Conservation (phyloP, 805 yeast species). For the Danielozyma ontarioensis region DNA sequence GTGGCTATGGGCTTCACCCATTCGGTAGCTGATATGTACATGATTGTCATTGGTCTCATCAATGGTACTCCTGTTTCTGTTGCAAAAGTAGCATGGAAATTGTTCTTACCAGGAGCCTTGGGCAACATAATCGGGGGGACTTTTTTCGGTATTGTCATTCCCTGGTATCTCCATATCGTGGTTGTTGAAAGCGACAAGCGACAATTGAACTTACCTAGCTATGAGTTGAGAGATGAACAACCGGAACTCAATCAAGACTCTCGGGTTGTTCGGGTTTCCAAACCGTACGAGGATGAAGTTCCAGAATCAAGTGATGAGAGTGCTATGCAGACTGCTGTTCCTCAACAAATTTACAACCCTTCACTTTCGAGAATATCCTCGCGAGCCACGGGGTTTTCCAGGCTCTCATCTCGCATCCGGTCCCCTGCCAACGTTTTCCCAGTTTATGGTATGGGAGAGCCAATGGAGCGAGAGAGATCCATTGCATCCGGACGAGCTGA, state of each 20-base stretch:
- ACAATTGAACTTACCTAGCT: constrained; percentile 56
- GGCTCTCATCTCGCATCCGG: constrained; percentile 5
- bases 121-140: constrained; percentile 83
- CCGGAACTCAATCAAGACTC: constrained; percentile 76
- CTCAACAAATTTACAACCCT: neutral
- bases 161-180: constrained; percentile 68
- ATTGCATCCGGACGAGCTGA: constrained; percentile 40
- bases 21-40: constrained; percentile 77
- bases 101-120: constrained; percentile 61
- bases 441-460: constrained; percentile 71
- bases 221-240: constrained; percentile 73
- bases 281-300: constrained; percentile 1
- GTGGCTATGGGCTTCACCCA: constrained; percentile 78
- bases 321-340: neutral
- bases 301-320: neutral
- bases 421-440: constrained; percentile 81
- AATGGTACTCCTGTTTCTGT: constrained; percentile 63
- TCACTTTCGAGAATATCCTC: constrained; percentile 6
- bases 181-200: constrained; percentile 70
- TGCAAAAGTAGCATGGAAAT: constrained; percentile 65
- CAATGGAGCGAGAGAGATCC: constrained; percentile 49
- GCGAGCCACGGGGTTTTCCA: constrained; percentile 5
- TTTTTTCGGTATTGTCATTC: constrained; percentile 56
- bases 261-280: constrained; percentile 53
- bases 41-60: constrained; percentile 60